Base-by-base conservation (phyloP, 1,284 basidiomycete genomes). In the Cutaneotrichosporon spelunceum region DNA sequence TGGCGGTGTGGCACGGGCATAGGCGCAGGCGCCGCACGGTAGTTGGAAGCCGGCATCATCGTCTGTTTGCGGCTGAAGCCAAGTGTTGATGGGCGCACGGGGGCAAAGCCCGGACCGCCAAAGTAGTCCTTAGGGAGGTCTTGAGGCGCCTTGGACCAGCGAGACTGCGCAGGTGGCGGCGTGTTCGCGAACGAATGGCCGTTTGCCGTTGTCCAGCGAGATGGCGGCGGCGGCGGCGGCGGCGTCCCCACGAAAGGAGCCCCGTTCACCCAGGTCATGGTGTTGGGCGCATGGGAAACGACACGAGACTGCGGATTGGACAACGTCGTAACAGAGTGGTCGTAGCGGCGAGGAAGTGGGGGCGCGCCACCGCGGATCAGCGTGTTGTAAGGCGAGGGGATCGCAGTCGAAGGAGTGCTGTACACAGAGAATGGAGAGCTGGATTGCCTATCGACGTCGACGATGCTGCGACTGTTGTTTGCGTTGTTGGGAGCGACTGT, bases 351-450 rank as follows among this genome's bases (percentile, higher is more conserved):
- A 30, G 48, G 7, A 29, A 7, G 16, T 19, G 23, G 33, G 52
- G 39, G 39, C 2, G 52, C 33, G 23, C 52, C 33, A 42, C 23
- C 21, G 39, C 16, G 14, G 39, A n/a, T 42, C 14, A 53, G 34
- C 52, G 39, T 53, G 52, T 53, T 53, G 52, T 53, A 53, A 13
- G 52, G 52, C 33, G 52, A 53, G 33, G 52, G 52, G 16, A 53
- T 53, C 11, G 52, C 52, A 8, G 52, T 42, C 34, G 52, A 53
- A 21, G 52, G 52, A 7, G 52, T 53, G 23, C 52, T 53, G 52
- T 39, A 33, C 29, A 39, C 21, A 8, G 52, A 53, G 52, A 26
- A 39, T 16, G 52, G 52, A 26, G 52, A 53, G 21, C 52, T 33
- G 13, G 34, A 24, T 9, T 53, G 33, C 10, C 34, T 53, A 16